These are phyloP conservation scores for Eucalyptus tenuipes DNA, from an alignment of 345 rosid species.

Conservation along the genomic window DNA sequence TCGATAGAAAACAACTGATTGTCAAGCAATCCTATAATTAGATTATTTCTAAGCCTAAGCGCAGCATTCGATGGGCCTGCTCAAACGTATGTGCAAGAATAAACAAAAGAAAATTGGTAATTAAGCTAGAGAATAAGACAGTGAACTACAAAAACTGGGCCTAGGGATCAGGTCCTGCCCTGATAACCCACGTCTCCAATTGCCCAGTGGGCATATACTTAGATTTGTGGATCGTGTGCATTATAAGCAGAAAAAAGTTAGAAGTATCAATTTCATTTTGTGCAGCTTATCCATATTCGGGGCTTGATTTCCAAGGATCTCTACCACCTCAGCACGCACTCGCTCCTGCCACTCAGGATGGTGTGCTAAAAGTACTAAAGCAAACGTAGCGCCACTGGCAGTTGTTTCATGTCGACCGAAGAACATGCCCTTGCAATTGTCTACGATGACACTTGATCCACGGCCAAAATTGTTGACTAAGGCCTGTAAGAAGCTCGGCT, in stretches of 20 bases:
- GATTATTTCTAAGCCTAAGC: not conserved
- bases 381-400: slow-evolving; percentile 2
- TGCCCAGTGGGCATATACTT: not conserved
- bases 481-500: not conserved
- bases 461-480: not conserved
- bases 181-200: not conserved
- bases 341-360: slow-evolving; percentile 11
- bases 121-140: not conserved
- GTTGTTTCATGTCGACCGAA: slow-evolving; percentile 17
- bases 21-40: not conserved
- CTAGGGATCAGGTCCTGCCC: not conserved
- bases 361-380: slow-evolving; percentile 13
- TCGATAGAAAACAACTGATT: not conserved
- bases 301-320: slow-evolving; percentile 1
- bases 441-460: slow-evolving; percentile 2
- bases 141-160: not conserved
- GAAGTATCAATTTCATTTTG: slow-evolving; percentile 9
- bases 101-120: not conserved
- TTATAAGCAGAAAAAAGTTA: not conserved
- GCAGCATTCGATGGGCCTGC: not conserved
- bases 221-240: not conserved
- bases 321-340: slow-evolving; percentile 1
- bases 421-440: slow-evolving; percentile 21
- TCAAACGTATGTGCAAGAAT: not conserved
- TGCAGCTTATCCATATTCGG: slow-evolving; percentile 4